phyloP scores from a whole-genome alignment of 768 basidiomycete species.

The Suillus subalutaceus region DNA sequence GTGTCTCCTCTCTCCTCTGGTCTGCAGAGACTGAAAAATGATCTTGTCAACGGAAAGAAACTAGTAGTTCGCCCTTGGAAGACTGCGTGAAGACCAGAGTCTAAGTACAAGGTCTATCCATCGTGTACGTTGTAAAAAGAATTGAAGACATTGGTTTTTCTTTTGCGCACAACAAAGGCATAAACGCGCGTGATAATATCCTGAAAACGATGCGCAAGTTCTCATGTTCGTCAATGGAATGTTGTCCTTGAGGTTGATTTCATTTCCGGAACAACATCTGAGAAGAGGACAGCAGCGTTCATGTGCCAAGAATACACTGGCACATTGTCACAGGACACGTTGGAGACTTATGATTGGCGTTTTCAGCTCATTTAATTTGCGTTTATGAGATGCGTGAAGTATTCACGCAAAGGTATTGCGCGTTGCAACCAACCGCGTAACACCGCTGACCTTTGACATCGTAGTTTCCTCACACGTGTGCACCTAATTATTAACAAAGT shows the following conservation, averaged over 20 bases:
- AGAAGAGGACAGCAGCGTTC: background rate
- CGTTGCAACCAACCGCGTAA: background rate
- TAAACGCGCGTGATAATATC: background rate
- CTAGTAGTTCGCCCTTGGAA: constrained; percentile 38
- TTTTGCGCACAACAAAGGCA: background rate
- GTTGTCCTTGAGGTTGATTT: background rate
- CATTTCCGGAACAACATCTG: background rate
- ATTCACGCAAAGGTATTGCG: background rate
- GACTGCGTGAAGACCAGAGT: constrained; percentile 35
- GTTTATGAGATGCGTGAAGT: background rate
- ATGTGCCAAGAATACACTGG: background rate
- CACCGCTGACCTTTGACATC: background rate
- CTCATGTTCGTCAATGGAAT: background rate
- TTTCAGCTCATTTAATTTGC: background rate
- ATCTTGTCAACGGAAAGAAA: constrained; percentile 34
- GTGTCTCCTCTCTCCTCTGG: constrained; percentile 29
- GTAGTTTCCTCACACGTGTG: background rate
- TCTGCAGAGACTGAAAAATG: constrained; percentile 35
- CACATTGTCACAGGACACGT: background rate
- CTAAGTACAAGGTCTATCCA: constrained; percentile 26
- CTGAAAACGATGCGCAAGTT: background rate
- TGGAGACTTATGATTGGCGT: background rate
- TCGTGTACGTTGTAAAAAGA: background rate
- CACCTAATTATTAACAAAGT: background rate
- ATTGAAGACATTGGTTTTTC: background rate